Conservation (phyloP, 805 yeast genomes). For the Wickerhamomyces bisporus region DNA sequence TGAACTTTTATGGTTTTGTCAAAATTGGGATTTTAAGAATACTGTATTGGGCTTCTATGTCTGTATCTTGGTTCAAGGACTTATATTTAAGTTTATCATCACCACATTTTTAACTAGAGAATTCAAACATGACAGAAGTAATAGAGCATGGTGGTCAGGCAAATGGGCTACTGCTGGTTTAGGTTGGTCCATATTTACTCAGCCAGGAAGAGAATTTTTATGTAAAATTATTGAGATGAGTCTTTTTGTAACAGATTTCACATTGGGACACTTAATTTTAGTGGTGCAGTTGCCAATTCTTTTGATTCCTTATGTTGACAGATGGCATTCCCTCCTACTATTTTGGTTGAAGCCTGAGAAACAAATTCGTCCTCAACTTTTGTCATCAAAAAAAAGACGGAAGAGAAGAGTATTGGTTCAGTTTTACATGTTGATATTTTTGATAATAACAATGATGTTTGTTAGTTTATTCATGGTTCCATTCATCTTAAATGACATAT, state of each 20-base stretch:
- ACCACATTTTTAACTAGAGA: slow-evolving; percentile 50
- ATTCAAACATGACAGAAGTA: slow-evolving; percentile 45
- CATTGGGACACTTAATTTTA: slow-evolving; percentile 48
- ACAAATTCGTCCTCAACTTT: slow-evolving; percentile 43
- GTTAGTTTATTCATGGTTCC: slow-evolving; percentile 37
- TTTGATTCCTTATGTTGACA: slow-evolving; percentile 51
- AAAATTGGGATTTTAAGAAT: slow-evolving; percentile 48
- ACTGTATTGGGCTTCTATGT: slow-evolving; percentile 53
- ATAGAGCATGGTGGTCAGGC: slow-evolving; percentile 70
- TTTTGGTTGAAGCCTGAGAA: slow-evolving; percentile 53
- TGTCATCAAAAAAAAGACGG: slow-evolving; percentile 38
- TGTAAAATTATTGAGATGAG: slow-evolving; percentile 57
- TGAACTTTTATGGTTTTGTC: slow-evolving; percentile 50
- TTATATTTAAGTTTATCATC: slow-evolving; percentile 42
- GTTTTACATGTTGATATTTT: slow-evolving; percentile 32
- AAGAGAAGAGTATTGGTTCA: slow-evolving; percentile 32
- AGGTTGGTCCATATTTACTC: slow-evolving; percentile 49
- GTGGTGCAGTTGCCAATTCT: slow-evolving; percentile 48
- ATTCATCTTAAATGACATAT: slow-evolving; percentile 27
- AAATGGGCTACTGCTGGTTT: slow-evolving; percentile 54
- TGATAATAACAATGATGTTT: slow-evolving; percentile 26
- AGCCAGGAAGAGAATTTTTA: slow-evolving; percentile 51
- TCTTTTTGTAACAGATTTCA: slow-evolving; percentile 48
- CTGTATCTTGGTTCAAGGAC: slow-evolving; percentile 41
- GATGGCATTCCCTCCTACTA: slow-evolving; percentile 53